Percentiles rank a stretch among this genome's conserved stretches.
Conservation (phyloP, 768 basidiomycete genomes). For the Collybia sordida region DNA sequence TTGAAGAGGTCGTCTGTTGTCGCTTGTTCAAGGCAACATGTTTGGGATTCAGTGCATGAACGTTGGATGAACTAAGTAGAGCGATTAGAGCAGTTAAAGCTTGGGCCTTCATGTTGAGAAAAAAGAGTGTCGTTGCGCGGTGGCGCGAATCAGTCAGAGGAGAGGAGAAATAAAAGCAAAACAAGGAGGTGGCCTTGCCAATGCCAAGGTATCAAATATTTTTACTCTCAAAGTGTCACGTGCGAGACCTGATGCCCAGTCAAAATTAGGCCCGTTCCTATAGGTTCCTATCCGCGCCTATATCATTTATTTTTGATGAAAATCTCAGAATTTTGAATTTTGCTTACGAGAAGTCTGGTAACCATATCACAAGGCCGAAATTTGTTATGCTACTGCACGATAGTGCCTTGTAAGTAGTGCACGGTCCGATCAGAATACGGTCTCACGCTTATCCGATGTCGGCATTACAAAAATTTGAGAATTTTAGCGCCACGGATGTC, state of each 20-base stretch:
- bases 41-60: slow-evolving; percentile 19
- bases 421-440: too few species aligned
- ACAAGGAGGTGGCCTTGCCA: slow-evolving; percentile 1
- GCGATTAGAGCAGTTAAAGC: slow-evolving; percentile 12
- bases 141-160: slow-evolving; percentile 8
- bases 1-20: neutral
- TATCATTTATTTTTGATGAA: too few species aligned
- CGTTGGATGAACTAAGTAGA: slow-evolving; percentile 18
- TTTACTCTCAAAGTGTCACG: neutral
- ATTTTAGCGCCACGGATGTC: too few species aligned
- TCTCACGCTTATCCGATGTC: too few species aligned
- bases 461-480: too few species aligned
- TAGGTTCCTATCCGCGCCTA: too few species aligned
- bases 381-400: too few species aligned
- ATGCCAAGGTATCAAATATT: neutral
- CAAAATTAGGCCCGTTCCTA: too few species aligned
- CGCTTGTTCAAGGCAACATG: slow-evolving; percentile 8
- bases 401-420: too few species aligned
- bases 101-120: slow-evolving; percentile 15
- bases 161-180: slow-evolving; percentile 7
- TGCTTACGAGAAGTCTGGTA: too few species aligned
- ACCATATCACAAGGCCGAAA: too few species aligned
- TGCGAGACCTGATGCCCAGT: neutral
- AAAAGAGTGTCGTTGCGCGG: slow-evolving; percentile 16
- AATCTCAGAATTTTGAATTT: too few species aligned